phyloP scores from a whole-genome alignment of 1,139 yeast genomes.

The Scheffersomyces quercinus region DNA sequence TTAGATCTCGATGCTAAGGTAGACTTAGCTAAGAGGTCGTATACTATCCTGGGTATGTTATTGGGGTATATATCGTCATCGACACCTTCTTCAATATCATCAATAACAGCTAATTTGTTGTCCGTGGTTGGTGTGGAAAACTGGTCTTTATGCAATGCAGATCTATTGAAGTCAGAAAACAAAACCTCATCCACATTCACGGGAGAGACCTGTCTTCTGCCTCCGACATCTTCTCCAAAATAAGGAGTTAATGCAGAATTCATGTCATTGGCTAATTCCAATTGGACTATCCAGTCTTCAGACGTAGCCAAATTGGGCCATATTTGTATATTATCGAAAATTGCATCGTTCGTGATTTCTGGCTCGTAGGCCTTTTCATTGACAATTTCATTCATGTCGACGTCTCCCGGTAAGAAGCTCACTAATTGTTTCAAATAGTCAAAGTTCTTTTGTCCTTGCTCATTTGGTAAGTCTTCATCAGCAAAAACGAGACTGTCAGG shows the following conservation, averaged over 20 bases:
- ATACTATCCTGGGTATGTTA: constrained; percentile 21
- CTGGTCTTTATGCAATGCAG: constrained; percentile 18
- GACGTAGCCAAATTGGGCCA: constrained; percentile 48
- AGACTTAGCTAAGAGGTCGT: constrained; percentile 21
- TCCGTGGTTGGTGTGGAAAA: constrained; percentile 25
- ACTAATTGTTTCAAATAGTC: constrained; percentile 40
- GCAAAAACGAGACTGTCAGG: constrained; percentile 12
- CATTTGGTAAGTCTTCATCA: constrained; percentile 8
- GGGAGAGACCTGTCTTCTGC: constrained; percentile 23
- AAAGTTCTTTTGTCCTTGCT: constrained; percentile 17
- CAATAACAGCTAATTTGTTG: constrained; percentile 18
- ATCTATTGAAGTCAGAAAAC: constrained; percentile 50
- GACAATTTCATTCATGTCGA: constrained; percentile 43
- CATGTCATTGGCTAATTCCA: constrained; percentile 55
- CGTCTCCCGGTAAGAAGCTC: constrained; percentile 29
- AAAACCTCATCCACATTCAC: constrained; percentile 50
- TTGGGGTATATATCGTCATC: constrained; percentile 19
- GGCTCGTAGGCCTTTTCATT: constrained; percentile 75
- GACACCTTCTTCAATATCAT: constrained; percentile 12
- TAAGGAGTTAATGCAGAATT: constrained; percentile 49
- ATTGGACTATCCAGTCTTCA: constrained; percentile 64
- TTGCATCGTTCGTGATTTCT: constrained; percentile 35
- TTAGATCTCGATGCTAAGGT: constrained; percentile 21
- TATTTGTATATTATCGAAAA: constrained; percentile 32
- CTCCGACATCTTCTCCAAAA: constrained; percentile 17